Conservation (phyloP, 768 basidiomycete genomes). For the Sporobolomyces pararoseus region DNA sequence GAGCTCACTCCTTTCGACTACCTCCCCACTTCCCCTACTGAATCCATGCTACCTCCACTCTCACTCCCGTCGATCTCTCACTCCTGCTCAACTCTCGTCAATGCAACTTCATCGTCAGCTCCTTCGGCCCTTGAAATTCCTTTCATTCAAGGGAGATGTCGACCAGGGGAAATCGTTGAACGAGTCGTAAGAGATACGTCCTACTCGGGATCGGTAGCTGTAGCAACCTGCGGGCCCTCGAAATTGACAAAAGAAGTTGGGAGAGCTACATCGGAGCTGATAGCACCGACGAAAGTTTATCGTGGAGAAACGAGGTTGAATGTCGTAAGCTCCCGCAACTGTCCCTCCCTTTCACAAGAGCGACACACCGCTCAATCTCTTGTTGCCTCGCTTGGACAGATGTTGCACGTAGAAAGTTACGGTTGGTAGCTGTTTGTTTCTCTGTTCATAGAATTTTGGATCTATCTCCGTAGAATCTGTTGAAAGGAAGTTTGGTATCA, state of each 20-base stretch:
- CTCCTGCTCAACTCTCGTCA: background rate
- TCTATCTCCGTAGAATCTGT: too few relatives aligned
- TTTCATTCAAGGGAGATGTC: conserved; percentile 7
- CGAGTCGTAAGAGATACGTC: background rate
- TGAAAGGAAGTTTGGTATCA: background rate
- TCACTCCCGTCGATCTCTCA: background rate
- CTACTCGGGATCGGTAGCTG: conserved; percentile 11
- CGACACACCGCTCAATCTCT: too few relatives aligned
- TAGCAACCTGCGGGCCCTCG: conserved; percentile 20
- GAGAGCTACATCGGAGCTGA: conserved; percentile 10
- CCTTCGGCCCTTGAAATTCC: background rate
- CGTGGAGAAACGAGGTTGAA: conserved; percentile 28
- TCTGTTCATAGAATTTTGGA: too few relatives aligned
- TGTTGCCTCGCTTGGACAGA: too few relatives aligned
- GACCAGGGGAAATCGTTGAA: conserved; percentile 11
- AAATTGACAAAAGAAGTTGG: conserved; percentile 13
- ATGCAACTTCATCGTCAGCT: background rate
- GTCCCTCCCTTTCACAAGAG: too few relatives aligned
- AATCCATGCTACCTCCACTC: background rate
- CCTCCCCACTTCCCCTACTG: conserved; percentile 2
- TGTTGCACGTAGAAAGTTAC: conserved; percentile 24
- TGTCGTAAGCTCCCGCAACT: conserved; percentile 6
- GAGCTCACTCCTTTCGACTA: background rate
- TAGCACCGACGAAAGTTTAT: background rate
- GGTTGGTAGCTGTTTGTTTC: conserved; percentile 21